These are phyloP conservation scores for Hypomontagnella submonticulosa DNA, from an alignment of 495 filamentous ascomycete genomes.

Conservation along the genomic window DNA sequence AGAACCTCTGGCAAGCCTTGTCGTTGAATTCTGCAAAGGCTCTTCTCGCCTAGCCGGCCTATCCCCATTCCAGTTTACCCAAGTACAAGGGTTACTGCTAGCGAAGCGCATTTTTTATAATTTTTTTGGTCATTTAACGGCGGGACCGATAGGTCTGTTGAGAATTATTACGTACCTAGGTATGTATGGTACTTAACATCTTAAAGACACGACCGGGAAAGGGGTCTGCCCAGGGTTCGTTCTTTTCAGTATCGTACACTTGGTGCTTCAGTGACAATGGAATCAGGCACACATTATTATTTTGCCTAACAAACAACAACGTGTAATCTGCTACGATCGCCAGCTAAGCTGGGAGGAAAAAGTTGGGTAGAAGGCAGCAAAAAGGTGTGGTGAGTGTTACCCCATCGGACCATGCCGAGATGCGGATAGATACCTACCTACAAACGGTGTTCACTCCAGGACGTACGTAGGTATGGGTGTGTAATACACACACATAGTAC, in stretches of 20 bases:
- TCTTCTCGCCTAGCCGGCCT: constrained; percentile 4
- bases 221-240: not conserved
- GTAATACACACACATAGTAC: not conserved
- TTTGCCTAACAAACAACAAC: constrained; percentile 22
- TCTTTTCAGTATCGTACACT: constrained; percentile 8
- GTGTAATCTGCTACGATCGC: constrained; percentile 9
- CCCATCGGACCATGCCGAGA: constrained; percentile 39
- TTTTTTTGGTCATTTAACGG: constrained; percentile 22
- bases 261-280: constrained; percentile 28
- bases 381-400: constrained; percentile 15
- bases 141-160: constrained; percentile 6
- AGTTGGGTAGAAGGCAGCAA: constrained; percentile 23
- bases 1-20: constrained; percentile 25
- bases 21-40: constrained; percentile 17
- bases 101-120: constrained; percentile 16
- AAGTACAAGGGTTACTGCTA: constrained; percentile 1
- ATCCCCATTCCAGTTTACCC: constrained; percentile 7
- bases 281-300: constrained; percentile 32
- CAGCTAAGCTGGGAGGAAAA: constrained; percentile 17
- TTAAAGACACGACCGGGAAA: constrained; percentile 6
- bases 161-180: constrained; percentile 16
- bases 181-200: constrained; percentile 24
- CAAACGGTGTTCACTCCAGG: constrained; percentile 20
- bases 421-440: constrained; percentile 26
- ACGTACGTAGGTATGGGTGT: not conserved